Base-by-base conservation (phyloP, 2,329 filamentous ascomycete species). In the Ophiocordyceps australis region DNA sequence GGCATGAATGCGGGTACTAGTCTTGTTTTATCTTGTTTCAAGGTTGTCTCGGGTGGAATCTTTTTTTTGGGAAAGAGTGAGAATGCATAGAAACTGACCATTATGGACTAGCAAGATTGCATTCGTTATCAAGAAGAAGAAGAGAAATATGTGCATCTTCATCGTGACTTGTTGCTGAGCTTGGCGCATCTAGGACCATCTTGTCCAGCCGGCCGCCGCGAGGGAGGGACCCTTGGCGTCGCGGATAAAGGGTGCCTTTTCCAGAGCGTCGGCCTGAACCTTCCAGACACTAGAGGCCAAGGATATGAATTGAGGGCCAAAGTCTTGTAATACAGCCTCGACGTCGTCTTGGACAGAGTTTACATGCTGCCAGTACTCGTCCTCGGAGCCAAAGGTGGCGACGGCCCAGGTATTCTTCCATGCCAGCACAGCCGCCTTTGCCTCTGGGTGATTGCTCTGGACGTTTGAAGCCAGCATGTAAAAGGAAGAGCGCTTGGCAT, bases 401-500 rank as follows among this genome's bases (percentile, higher is more conserved):
- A 31, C 20, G 17, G 31, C 43, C 54, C 53, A 66, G 6, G 20
- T 20, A 28, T 12, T 27, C 33, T 55, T 57, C 55, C 55, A 65
- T 5, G 11, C 23, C 4, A 34, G 22, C 3, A 65, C 32, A 0
- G 56, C 52, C 7, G 29, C 17, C 0, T 37, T 3, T 0, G 56
- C 59, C 17, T 45, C 39, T 0, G 34, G 22, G 12, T 33, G 30
- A 4, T 40, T 21, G 5, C 43, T 42, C 22, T 49, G 41, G 0
- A 69, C 42, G 4, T 53, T 35, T 2, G 38, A 50, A 3, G 61
- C 62, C 8, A 69, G 31, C 36, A 67, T 43, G 35, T 70, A 69
- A 32, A 67, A 70, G 0, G 60, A 65, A 0, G 54, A 59, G 4
- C 53, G 42, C 13, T 41, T 57, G 2, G 35, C 38, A 30, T 68